These are phyloP conservation scores for Diaporthe capsici DNA, from an alignment of 2,329 filamentous ascomycete genomes.

Conservation along the genomic window DNA sequence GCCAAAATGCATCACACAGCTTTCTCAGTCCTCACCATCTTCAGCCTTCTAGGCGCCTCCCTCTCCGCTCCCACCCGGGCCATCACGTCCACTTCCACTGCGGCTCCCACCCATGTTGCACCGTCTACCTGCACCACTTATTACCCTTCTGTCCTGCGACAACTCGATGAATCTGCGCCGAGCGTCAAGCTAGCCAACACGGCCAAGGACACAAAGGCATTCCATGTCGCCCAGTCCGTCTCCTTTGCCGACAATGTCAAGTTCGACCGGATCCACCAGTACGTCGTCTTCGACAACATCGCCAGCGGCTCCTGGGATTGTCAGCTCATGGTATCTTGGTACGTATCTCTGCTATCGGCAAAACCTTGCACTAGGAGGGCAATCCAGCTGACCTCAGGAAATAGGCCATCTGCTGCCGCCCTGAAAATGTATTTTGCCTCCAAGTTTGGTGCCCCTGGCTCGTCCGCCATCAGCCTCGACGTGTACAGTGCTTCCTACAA, in stretches of 20 bases:
- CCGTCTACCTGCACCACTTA: constrained; percentile 40
- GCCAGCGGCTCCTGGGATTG: constrained; percentile 40
- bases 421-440: constrained; percentile 30
- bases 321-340: constrained; percentile 42
- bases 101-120: constrained; percentile 35
- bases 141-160: constrained; percentile 37
- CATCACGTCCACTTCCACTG: constrained; percentile 11
- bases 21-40: constrained; percentile 12
- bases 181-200: constrained; percentile 37
- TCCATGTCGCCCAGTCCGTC: constrained; percentile 40
- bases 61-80: constrained; percentile 27
- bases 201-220: constrained; percentile 29
- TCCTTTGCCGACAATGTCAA: constrained; percentile 39
- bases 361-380: no score
- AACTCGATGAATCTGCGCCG: constrained; percentile 36
- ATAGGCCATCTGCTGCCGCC: constrained; percentile 26
- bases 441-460: constrained; percentile 1
- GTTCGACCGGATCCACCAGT: constrained; percentile 40
- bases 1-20: constrained; percentile 33
- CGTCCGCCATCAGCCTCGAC: constrained; percentile 38
- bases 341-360: background rate
- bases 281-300: constrained; percentile 39
- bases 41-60: constrained; percentile 25
- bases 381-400: background rate
- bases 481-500: constrained; percentile 41